Conservation (phyloP, 108 stramenopile genomes). For the Nitzschia sp. region DNA sequence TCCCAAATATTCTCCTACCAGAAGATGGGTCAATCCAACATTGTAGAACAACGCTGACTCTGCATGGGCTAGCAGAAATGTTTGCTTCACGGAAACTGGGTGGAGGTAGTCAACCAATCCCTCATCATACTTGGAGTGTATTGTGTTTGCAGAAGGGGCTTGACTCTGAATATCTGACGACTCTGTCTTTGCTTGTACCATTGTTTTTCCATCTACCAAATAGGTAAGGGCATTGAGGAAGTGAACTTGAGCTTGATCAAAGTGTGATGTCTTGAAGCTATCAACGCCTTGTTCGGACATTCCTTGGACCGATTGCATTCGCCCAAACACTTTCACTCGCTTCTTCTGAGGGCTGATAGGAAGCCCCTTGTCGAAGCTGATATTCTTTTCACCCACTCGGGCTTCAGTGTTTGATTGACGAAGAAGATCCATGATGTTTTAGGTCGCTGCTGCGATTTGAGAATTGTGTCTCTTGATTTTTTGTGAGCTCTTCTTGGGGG, state of each 20-base stretch:
- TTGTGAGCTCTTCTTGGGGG: too few species aligned
- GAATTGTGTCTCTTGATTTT: too few species aligned
- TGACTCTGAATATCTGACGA: background rate
- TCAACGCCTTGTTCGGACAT: conserved; percentile 31
- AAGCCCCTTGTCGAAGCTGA: too few species aligned
- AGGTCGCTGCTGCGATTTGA: too few species aligned
- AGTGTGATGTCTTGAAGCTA: conserved; percentile 19
- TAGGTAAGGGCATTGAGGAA: conserved; percentile 23
- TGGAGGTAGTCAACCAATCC: conserved; percentile 45
- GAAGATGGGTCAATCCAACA: conserved; percentile 54
- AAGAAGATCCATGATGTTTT: too few species aligned
- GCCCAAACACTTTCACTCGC: conserved; percentile 21
- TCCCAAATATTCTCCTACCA: conserved; percentile 39
- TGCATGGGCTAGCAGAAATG: conserved; percentile 23
- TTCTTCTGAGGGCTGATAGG: conserved; percentile 12
- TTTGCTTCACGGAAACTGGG: conserved; percentile 37
- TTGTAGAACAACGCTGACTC: conserved; percentile 57
- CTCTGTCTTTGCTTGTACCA: background rate
- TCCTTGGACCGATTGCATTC: conserved; percentile 18
- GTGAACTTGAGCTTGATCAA: conserved; percentile 25
- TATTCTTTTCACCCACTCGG: too few species aligned
- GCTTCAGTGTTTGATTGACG: too few species aligned
- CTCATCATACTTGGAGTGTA: conserved; percentile 39
- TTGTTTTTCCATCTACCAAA: background rate
- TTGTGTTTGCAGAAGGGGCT: background rate